Base-by-base conservation (phyloP, 2,329 filamentous ascomycete genomes). In the Colletotrichum sp. region DNA sequence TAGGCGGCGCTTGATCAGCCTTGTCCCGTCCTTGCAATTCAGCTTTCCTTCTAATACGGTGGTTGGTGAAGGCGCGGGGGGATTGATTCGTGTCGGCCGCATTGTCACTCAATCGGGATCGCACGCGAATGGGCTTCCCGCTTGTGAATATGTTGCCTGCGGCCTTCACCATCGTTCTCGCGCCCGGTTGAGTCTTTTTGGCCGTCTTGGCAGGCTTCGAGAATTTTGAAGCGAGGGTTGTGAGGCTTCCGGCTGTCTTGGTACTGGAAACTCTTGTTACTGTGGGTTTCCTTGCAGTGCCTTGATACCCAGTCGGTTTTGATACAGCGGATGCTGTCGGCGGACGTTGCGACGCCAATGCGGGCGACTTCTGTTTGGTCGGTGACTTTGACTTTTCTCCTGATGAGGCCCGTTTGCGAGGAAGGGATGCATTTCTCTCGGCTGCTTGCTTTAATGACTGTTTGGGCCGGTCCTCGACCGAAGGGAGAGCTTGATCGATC, bases 141-240 rank as follows among this genome's bases (percentile, higher is more conserved):
- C 83, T 83, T 8, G 80, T 76, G 63, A 90, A 90, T 2, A 90
- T 84, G 73, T 90, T 91, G 16, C 71, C 77, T 12, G 13, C 30
- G 16, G 65, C 59, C 12, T 48, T 68, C 5, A 73, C 28, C 64
- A 75, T 75, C 24, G 34, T 75, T 18, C 69, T 76, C 18, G 65
- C 32, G 68, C 36, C 24, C 13, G 48, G 61, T 34, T 77, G 55
- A 28, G 65, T 30, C 63, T 71, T 28, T 69, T 38, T 55, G 70
- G 79, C 34, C 72, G 76, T 71, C 72, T 81, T 71, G 76, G 79
- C 70, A 56, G 79, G 79, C 66, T 79, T 79, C 56, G 80, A 80
- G 32, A 80, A 81, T 55, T 59, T 48, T 16, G 36, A 21, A n/a
- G 38, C 32, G n/a, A 56, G 13, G 18, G 56, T n/a, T 21, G 32